Base-by-base conservation (phyloP, 2,329 filamentous ascomycete species). In the Orbilia quercus region DNA sequence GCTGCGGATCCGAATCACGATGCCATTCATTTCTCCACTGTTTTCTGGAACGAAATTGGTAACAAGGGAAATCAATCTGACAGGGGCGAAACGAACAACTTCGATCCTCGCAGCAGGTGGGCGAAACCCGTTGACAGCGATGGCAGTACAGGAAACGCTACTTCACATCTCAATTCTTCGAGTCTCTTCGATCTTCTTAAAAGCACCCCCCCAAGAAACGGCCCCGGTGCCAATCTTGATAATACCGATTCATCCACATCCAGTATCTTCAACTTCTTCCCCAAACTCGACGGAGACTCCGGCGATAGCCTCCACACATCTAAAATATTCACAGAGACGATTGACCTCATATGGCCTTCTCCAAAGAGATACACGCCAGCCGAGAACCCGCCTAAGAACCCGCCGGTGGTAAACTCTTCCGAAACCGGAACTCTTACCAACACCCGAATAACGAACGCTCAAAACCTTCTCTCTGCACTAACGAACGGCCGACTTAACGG, bases 291-390 rank as follows among this genome's bases (percentile, higher is more conserved):
- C 22, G 2, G 16, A 44, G 20, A 7, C 11, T 22, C 25, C 20
- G 20, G 36, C 14, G 45, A 51, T 34, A 23, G 34, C 2, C 53
- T 67, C 31, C 44, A 53, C 14, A 67, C 63, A 1, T 47, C 63
- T 11, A 53, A 58, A 40, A 58, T 67, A 36, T 67, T 67, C 16
- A 58, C 53, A 7, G 42, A 58, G 16, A 40, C 20, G 12, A 18
- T 36, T 2, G 53, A 67, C 23, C 14, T 67, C 16, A 23, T 51
- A 4, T 58, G 53, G 63, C 18, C n/a, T 7, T 40, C 25, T 14
- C 20, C 36, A 9, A 23, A 59, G 7, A n/a, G 22, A 34, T 58
- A 59, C 45, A 28, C 5, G 2, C 53, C 63, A 2, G 44, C n/a
- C 3, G 11, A 28, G 25, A 58, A 28, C 9, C 18, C 25, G 7